Base-by-base conservation (phyloP, 2,329 filamentous ascomycete species). In the Neospermospora avenae region DNA sequence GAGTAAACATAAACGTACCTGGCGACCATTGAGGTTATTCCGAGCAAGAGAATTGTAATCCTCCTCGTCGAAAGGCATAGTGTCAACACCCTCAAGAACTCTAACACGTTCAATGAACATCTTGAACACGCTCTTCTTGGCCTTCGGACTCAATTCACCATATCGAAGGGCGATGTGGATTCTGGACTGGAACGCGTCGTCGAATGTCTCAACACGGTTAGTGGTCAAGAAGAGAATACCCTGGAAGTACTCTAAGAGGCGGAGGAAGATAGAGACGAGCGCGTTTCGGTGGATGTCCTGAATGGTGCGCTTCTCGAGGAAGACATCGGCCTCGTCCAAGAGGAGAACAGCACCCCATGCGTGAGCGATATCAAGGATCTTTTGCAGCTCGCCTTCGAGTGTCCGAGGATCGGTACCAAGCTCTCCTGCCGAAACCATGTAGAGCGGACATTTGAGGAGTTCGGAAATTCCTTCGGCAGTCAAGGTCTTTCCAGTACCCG, bases 201-300 rank as follows among this genome's bases (percentile, higher is more conserved):
- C 92, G 69, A 96, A 96, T 0, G 90, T 93, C 77, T 89, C 84
- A 0, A 96, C 90, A 1, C 91, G 85, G 72, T 96, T 96, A 2
- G 92, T 96, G 0, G 92, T 96, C 25, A 96, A 75, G 77, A 96
- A 96, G 4, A 96, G 74, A 56, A 96, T 96, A 3, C 92, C 92
- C 71, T 96, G 90, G 76, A 96, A 96, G 73, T 96, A 96, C 74
- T 97, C 93, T 0, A 96, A 80, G 59, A 93, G 81, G 0, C 91
- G 86, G 2, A 96, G 78, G 78, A 96, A 96, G 69, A 96, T 91
- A 72, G 87, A 90, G 55, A 96, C 92, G 0, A 95, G 83, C 0
- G 89, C 88, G 68, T 96, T 96, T 60, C 91, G 87, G 71, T 92
- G 88, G 55, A 96, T 87, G 68, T 96, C 90, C 64, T 91, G 87